phyloP scores from a whole-genome alignment of 2,329 filamentous ascomycete genomes.

The Didymella segeticola region DNA sequence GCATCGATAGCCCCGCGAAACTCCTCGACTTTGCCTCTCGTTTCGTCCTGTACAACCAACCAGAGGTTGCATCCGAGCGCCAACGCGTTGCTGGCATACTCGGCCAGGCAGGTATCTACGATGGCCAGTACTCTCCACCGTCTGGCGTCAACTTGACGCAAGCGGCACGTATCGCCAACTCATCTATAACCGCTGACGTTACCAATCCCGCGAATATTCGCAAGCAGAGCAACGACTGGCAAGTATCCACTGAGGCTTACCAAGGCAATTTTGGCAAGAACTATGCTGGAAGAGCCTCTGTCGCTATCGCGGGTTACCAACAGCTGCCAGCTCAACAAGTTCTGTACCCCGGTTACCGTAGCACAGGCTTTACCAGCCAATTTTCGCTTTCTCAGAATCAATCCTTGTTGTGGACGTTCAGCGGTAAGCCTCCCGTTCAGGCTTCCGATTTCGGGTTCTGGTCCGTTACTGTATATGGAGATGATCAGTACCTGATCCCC shows the following conservation, averaged over 20 bases:
- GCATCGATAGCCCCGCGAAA: too few species aligned
- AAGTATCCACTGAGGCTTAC: background rate
- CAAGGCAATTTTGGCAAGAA: conserved; percentile 6
- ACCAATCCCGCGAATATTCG: background rate
- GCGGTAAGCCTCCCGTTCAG: background rate
- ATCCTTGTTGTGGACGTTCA: conserved; percentile 4
- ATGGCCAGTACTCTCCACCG: background rate
- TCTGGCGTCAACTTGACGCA: too few species aligned
- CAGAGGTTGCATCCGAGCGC: background rate
- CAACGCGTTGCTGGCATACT: background rate
- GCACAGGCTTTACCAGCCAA: background rate
- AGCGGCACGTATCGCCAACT: too few species aligned
- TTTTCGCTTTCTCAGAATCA: background rate
- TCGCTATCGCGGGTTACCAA: conserved; percentile 3
- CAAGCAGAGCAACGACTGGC: conserved; percentile 6
- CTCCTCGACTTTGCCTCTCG: too few species aligned
- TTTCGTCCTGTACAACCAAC: background rate
- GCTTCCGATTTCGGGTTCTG: background rate
- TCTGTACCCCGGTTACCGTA: conserved; percentile 3
- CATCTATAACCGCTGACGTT: background rate
- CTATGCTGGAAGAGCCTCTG: conserved; percentile 1
- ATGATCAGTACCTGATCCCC: too few species aligned
- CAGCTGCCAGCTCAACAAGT: background rate
- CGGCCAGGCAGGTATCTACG: background rate
- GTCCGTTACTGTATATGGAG: too few species aligned